These are phyloP conservation scores for Thalassiosira hispida DNA, from an alignment of 352 stramenopile species.

Conservation along the genomic window DNA sequence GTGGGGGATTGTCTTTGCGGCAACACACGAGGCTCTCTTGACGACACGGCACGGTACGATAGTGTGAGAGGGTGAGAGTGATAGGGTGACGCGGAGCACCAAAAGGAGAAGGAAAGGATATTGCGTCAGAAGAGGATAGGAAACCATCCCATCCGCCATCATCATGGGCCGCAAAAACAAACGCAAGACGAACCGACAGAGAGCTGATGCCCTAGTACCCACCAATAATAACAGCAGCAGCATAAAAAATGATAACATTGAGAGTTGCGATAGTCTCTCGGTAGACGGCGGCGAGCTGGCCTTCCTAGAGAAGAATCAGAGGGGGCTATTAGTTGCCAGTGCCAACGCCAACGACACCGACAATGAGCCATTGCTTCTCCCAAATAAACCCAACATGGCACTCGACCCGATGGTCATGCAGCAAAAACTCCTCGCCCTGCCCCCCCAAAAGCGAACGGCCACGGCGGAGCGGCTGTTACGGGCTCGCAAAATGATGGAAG, in stretches of 20 bases:
- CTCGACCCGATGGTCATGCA: conserved; percentile 4
- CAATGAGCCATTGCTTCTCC: conserved; percentile 1
- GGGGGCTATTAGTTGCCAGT: background rate
- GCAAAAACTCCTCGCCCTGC: conserved; percentile 12
- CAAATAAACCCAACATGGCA: conserved; percentile 2
- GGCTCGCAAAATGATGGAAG: conserved; percentile 15
- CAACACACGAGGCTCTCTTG: too few relatives aligned
- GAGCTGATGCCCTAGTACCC: background rate
- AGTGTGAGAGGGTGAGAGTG: too few relatives aligned
- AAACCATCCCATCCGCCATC: too few relatives aligned
- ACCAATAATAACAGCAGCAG: background rate
- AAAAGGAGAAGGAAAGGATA: too few relatives aligned
- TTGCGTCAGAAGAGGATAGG: too few relatives aligned
- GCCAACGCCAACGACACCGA: background rate
- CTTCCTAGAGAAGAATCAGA: background rate
- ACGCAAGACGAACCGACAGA: conserved; percentile 17
- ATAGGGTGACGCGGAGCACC: too few relatives aligned
- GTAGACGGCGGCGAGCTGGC: background rate
- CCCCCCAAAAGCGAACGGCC: conserved; percentile 8
- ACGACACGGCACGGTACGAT: too few relatives aligned
- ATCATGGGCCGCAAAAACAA: conserved; percentile 42
- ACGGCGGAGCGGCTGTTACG: conserved; percentile 5
- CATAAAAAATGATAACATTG: background rate
- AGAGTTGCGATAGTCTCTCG: background rate
- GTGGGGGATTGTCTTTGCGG: too few relatives aligned